Evolutionary conservation across 805 yeast genomes (phyloP), one percentile per base, ranked within the genome.

Genomic region (Myxozyma mucilagina): DNA sequence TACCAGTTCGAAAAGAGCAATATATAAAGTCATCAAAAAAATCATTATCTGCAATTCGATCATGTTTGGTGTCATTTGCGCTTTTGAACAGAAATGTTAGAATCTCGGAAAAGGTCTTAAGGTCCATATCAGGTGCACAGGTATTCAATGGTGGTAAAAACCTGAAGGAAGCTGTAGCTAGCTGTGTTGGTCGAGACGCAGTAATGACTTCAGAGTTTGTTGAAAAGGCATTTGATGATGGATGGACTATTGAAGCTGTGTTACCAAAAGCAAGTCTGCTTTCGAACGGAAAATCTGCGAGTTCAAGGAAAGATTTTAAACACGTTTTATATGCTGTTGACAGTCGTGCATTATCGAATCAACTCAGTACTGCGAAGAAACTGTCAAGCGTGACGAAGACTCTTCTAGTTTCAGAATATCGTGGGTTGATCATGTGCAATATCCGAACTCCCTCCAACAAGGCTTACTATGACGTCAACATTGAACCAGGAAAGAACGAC

Each of bases 401-500:
- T 84, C 41, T 73, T 82, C 0, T 87, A 79, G 68, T 79, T 81
- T 38, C 74, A 78, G 6, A 87, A 80, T 70, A 72, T 87, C 14
- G 92, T 93, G 1, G 87, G 84, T 67, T 91, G 91, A 0, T 79
- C 0, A 87, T 89, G 67, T 76, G 87, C 4, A 87, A 88, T 72
- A 60, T 89, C 48, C 78, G 86, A 57, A 71, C 89, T 16, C 87
- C 94, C 0, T 74, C 73, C 43, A 82, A 82, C 59, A 78, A 20
- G 7, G 24, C 48, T 4, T 9, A 18, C 8, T 63, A 89, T 13
- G 96, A 89, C 72, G 96, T 89, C 9, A 89, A 89, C 70, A 84
- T 89, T 16, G 96, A 89, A 70, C 96, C 96, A 0, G 89, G 96
- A 0, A 89, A 89, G 66, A 78, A 89, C 66, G 96, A 89, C 68